Evolutionary conservation across 1,284 basidiomycete species (phyloP).

Genomic region (Ustilago trichophora): DNA sequence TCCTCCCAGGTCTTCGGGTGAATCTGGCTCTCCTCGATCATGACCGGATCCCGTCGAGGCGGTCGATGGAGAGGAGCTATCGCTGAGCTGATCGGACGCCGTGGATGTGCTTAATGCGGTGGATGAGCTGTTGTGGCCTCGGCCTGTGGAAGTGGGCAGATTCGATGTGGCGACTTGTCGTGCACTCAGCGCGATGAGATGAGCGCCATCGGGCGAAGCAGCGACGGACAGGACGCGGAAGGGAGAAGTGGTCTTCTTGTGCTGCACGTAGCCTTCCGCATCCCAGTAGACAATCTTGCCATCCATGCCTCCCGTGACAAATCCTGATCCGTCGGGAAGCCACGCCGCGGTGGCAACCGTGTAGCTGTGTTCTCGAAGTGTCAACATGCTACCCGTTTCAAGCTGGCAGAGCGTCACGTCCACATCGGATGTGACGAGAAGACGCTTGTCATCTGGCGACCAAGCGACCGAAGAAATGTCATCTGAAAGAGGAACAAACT

Average conservation of each 20-base stretch:
- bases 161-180: constrained; percentile 24
- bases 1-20: constrained; percentile 46
- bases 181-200: constrained; percentile 78
- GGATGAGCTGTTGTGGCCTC: constrained; percentile 20
- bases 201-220: constrained; percentile 83
- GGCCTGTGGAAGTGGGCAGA: constrained; percentile 6
- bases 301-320: constrained; percentile 90
- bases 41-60: constrained; percentile 20
- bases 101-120: constrained; percentile 27
- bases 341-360: constrained; percentile 86
- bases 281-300: constrained; percentile 83
- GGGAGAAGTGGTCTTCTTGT: constrained; percentile 78
- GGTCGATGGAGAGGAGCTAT: constrained; percentile 20
- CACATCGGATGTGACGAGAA: constrained; percentile 50
- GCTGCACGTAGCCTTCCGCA: constrained; percentile 73
- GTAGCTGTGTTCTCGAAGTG: constrained; percentile 77
- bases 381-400: constrained; percentile 13
- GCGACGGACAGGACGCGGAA: constrained; percentile 88
- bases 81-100: constrained; percentile 32
- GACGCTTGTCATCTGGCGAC: constrained; percentile 53
- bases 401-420: constrained; percentile 53
- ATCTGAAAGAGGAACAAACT: constrained; percentile 47
- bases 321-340: constrained; percentile 86
- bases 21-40: constrained; percentile 9
- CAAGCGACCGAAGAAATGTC: constrained; percentile 70